Base-by-base conservation (phyloP, 108 stramenopile genomes). In the Asterionellopsis glacialis region DNA sequence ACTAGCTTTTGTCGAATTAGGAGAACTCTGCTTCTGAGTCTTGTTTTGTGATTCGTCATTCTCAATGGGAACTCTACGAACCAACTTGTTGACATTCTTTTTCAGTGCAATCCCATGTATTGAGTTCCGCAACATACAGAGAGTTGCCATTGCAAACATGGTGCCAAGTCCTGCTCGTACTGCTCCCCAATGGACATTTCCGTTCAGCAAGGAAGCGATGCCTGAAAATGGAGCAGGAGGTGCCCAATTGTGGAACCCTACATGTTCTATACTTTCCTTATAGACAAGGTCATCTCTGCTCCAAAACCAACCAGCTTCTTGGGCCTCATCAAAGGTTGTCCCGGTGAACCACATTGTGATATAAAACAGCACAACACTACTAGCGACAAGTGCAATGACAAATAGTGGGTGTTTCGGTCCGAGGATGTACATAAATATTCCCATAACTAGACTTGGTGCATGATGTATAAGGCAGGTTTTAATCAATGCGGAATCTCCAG, bases 41-140 rank as follows among this genome's bases (percentile, higher is more conserved):
- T 33, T 5, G 33, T n/a, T n/a, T n/a, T 33, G 33, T 7, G 33
- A 33, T 2, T 33, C 33, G 33, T 7, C 33, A 33, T 33, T 7
- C 16, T 52, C 43, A 6, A 44, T 28, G 26, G 64, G 64, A 11
- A 64, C 68, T 27, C 68, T 65, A 1, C 76, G 62, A 40, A 73
- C 64, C 16, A 81, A 39, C 39, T 74, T 81, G 4, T 41, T 38
- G 16, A 77, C 38, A 68, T 82, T 85, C 57, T 83, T 83, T 39
- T 72, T 81, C 11, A 88, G 55, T 12, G 80, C 73, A 1, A 74
- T 42, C 6, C 73, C 82, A 68, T 88, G 86, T 11, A 91, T 51
- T 11, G 84, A 86, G 41, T 69, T 82, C 11, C 90, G 82, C 21
- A 91, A 39, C 40, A 91, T 44, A 56, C 88, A 88, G 45, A 91